Base-by-base conservation (phyloP, 2,329 filamentous ascomycete genomes). In the Escovopsis sp. region DNA sequence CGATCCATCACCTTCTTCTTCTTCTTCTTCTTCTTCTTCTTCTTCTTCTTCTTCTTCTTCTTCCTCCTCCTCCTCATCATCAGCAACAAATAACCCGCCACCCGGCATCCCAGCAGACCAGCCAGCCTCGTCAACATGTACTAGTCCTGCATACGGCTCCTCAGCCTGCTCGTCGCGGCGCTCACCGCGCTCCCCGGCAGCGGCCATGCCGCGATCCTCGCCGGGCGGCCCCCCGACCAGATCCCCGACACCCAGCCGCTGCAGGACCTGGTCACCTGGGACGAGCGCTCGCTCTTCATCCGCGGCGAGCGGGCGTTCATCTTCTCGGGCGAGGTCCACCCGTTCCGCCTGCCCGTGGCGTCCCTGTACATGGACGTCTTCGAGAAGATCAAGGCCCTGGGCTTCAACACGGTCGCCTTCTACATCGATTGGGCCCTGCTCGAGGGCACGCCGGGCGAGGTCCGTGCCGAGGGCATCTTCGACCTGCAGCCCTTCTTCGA, bases 301-400 rank as follows among this genome's bases (percentile, higher is more conserved):
- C 67, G 72, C 47, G 82, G 82, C 9, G 74, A 86, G 53, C 71
- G 82, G 9, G 64, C 83, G 37, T 75, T 85, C 55, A 68, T 88
- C 33, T 86, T 81, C 57, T 80, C 75, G 36, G 83, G 77, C 34
- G 83, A 88, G 55, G 71, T 86, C 3, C 82, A 88, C 54, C 80
- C 82, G 0, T 87, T 69, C 43, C 62, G 68, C 1, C 57, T 70
- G 1, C 67, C 68, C 0, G 65, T 68, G 0, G 64, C 67, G 0
- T 61, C 59, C 1, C 54, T 71, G 0, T 71, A 79, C 66, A 66
- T 83, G 8, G 85, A 89, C 49, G 56, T 89, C 2, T 81, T 93
- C 51, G 80, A 91, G 53, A 93, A 93, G 61, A 76, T 89, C 58
- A 87, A 82, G 59, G 80, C 83, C 0, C 62, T 87, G 2, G 85